Base-by-base conservation (phyloP, 2,329 filamentous ascomycete species). In the Gremmenia infestans region DNA sequence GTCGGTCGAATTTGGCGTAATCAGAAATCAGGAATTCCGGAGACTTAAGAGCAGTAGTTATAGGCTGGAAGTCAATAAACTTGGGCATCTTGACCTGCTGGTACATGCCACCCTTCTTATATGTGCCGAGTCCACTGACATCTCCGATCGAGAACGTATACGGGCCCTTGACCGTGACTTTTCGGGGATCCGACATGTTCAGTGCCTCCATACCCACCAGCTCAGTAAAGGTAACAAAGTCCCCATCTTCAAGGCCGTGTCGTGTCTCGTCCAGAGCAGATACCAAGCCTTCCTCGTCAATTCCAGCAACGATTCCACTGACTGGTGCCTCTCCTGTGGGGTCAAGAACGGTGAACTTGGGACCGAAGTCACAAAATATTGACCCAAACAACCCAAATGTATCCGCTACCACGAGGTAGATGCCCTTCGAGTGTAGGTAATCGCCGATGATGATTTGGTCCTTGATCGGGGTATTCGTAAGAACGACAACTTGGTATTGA, bases 61-160 rank as follows among this genome's bases (percentile, higher is more conserved):
- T 82, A 42, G 85, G 79, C 76, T 96, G 89, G 75, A 97, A 99
- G 71, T 94, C 83, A 67, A 97, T 75, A 53, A 91, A 83, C 76
- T 94, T 96, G 50, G 94, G 94, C 93, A 97, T 97, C 81, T 97
- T 99, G 73, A 97, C 94, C 73, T 99, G 94, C 40, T 89, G 87
- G 72, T 89, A 99, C 57, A 96, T 82, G 58, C 94, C 94, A 48
- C 93, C 93, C 51, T 88, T 83, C 76, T 89, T 78, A 76, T 99
- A 99, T 67, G 89, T 81, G 37, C 94, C 94, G 37, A 97, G 80
- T 5, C 84, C 87, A 23, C 89, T 90, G 9, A 97, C 91, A 71
- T 97, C 91, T 43, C 93, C 94, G 65, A 99, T 97, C 14, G 91
- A 94, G 74, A 99, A 99, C 8, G 92, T 96, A 72, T 97, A 99